Evolutionary conservation across 306 rosid genomes (phyloP).

Genomic region (Quercus parvula): DNA sequence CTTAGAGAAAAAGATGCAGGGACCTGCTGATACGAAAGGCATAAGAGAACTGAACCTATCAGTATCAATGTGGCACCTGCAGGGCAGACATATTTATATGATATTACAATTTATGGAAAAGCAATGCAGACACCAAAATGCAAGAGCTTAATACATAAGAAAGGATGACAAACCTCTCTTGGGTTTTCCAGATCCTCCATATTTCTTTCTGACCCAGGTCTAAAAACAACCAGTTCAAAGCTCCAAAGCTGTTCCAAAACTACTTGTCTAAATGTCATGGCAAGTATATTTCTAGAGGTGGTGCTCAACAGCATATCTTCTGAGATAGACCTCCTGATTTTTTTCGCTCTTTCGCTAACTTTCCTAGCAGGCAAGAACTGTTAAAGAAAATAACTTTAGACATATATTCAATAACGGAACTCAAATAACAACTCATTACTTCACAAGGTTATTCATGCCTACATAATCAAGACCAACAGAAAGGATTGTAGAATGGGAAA

Average conservation of each 20-base stretch:
- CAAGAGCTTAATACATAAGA: slow-evolving; percentile 5
- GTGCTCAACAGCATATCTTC: slow-evolving; percentile 49
- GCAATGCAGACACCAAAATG: slow-evolving; percentile 11
- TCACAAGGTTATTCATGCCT: slow-evolving; percentile 7
- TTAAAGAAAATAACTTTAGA: slow-evolving; percentile 22
- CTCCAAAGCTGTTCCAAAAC: slow-evolving; percentile 77
- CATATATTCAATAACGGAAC: background rate
- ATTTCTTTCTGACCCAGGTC: slow-evolving; percentile 70
- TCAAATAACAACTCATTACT: slow-evolving; percentile 6
- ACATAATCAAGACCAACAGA: slow-evolving; percentile 6
- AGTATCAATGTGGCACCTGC: slow-evolving; percentile 91
- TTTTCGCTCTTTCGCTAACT: slow-evolving; percentile 70
- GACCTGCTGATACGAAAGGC: slow-evolving; percentile 90
- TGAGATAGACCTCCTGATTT: slow-evolving; percentile 63
- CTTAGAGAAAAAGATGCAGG: slow-evolving; percentile 65
- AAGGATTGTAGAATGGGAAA: background rate
- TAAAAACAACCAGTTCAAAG: slow-evolving; percentile 59
- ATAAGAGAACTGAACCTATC: slow-evolving; percentile 87
- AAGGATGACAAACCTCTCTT: slow-evolving; percentile 61
- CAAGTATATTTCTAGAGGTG: slow-evolving; percentile 56
- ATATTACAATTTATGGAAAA: slow-evolving; percentile 51
- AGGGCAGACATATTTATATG: slow-evolving; percentile 57
- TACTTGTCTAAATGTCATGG: slow-evolving; percentile 95
- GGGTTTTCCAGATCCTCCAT: slow-evolving; percentile 86
- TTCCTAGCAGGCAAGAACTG: slow-evolving; percentile 84